Base-by-base conservation (phyloP, 768 basidiomycete species). In the Russula abietina region DNA sequence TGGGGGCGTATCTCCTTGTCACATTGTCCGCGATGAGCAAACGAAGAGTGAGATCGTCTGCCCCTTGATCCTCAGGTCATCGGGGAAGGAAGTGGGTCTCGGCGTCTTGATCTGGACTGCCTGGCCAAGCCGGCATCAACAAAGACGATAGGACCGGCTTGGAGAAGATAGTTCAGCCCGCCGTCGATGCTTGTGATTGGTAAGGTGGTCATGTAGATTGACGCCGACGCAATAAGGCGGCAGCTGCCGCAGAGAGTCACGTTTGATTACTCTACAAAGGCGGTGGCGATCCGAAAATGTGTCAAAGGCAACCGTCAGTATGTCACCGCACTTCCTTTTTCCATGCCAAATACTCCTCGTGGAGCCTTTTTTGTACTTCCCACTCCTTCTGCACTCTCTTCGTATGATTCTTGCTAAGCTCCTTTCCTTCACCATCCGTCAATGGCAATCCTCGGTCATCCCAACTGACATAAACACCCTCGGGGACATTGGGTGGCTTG, bases 11-110 rank as follows among this genome's bases (percentile, higher is more conserved):
- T 70, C 91, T 91, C n/a, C n/a, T 1, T 93, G 95, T 0, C 96
- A 98, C 71, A 96, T 97, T 65, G 91, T 93, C 2, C 98, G 96
- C 70, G 94, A 98, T 68, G 90, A 86, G 24, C 85, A 87, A 57
- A 96, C 95, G 2, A 87, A 87, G 70, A 91, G 90, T 69, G 96
- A 98, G 73, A 84, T 98, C 55, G 94, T 97, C 26, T 77, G 89
- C 55, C 95, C 95, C 8, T 78, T 98, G 19, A 71, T 86, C 50
- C 67, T 79, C 43, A 66, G 64, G 38, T 57, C 60, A 26, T 70
- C 73, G 55, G 73, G 73, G 43, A 73, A 68, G n/a, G 70, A 71
- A 11, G 61, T 66, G 30, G 9, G 55, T 10, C 55, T 68, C 51
- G 85, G 85, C n/a, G 84, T 88, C 22, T 57, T 48, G 67, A 68